Evolutionary conservation across 768 basidiomycete genomes (phyloP), one percentile per base, ranked within the genome.

Genomic region (Suillus occidentalis): DNA sequence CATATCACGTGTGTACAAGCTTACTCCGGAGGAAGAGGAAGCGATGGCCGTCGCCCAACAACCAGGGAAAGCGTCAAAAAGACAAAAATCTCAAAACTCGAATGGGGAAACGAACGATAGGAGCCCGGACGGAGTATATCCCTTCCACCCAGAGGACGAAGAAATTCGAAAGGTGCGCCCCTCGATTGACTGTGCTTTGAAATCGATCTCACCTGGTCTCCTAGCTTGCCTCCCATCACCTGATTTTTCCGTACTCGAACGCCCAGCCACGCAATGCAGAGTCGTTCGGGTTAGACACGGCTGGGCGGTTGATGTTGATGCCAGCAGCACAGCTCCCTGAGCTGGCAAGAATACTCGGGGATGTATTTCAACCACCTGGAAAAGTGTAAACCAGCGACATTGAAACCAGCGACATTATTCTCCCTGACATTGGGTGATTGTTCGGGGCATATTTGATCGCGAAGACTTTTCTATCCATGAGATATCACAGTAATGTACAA

Each of bases 131-230:
- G 85, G 88, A 0, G 79, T 87, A 6, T 91, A 89, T 71, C 78
- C 87, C 2, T 97, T 92, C 78, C 95, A 97, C 72, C 89, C 91
- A 0, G 96, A 97, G 73, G 95, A 97, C 75, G 88, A 89, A 49
- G 80, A 81, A 49, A 87, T 95, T 60, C 82, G 84, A 63, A 77
- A 86, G 79, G 93, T 92, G 60, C 53, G 85, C 67, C 28, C 70
- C 56, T 34, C 16, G 1, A 49, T 42, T 14, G 13, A 36, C n/a
- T 4, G 63, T 34, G 18, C 16, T 58, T 18, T 63, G 37, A 5
- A 12, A 14, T 20, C 42, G 50, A 40, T 52, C 55, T 25, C 20
- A 14, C 20, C 25, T 16, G 14, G 6, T 31, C 10, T 36, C 28
- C 5, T 63, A 74, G 75, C 52, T 69, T 34, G 72, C 76, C 7